Base-by-base conservation (phyloP, 2,329 filamentous ascomycete species). In the Alternaria dauci region DNA sequence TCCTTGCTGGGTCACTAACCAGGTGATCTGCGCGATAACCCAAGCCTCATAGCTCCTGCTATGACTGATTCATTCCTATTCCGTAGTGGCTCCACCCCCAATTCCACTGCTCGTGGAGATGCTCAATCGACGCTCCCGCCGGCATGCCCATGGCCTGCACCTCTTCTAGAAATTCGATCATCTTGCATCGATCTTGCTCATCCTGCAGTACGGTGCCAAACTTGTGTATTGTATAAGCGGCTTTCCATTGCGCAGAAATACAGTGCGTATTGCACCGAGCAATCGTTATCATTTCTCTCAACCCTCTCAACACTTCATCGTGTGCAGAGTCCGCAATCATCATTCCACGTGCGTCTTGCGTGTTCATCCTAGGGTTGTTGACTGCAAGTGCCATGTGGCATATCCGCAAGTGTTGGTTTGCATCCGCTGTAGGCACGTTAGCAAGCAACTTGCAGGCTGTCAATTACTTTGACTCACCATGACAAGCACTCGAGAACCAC, bases 131-230 rank as follows among this genome's bases (percentile, higher is more conserved):
- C 20, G 48, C 25, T 23, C 54, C 34, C 18, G 65, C 70, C 46
- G 63, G 54, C 61, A 65, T 70, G 9, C 62, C 65, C 36, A 61
- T 57, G 34, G 46, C 43, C 3, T 68, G 60, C 11, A 63, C 62
- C 43, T 70, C 67, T 23, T 68, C 63, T 18, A 71, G 47, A 46
- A 70, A 71, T 32, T 65, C 46, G 6, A 71, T 62, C 41, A 67
- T 65, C 42, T 61, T 63, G 8, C 41, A 54, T 20, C 59, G 66
- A 41, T 65, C 67, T 11, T 30, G 16, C 1, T 58, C 38, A 18
- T 67, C 52, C 6, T 55, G 34, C 28, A 68, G 11, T 44, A 59
- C 25, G 5, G 20, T 50, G n/a, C 55, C 62, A 47, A 64, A 70
- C 36, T 52, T 61, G 43, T 69, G 63, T 51, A 69, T 55, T 6